A percentile compares a stretch with the other conserved stretches of the same genome.
Evolutionary conservation across 2,329 filamentous ascomycete species (phyloP).

Genomic region (Paracoccidioides lutzii): DNA sequence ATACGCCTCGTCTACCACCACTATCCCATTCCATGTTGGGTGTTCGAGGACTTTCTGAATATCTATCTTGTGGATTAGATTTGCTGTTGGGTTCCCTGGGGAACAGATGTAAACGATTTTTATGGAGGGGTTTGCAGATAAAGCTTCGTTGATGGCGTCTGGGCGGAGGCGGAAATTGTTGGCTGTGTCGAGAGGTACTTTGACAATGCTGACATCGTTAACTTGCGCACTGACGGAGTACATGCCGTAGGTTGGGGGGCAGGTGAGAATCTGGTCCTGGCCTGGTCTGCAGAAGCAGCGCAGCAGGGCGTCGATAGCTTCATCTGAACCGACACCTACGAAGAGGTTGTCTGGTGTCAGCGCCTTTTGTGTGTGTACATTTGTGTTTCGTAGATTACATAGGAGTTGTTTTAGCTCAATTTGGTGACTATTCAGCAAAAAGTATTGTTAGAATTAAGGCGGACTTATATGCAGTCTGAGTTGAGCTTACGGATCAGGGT

Average conservation of each 20-base stretch:
- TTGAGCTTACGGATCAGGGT: constrained; percentile 61
- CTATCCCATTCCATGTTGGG: constrained; percentile 86
- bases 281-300: constrained; percentile 86
- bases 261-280: constrained; percentile 80
- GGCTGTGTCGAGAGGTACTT: constrained; percentile 64
- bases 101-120: constrained; percentile 91
- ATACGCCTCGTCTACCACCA: constrained; percentile 92
- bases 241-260: constrained; percentile 97
- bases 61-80: constrained; percentile 61
- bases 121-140: constrained; percentile 53
- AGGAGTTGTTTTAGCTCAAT: constrained; percentile 70
- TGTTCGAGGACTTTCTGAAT: constrained; percentile 64
- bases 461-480: background rate
- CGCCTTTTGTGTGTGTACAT: constrained; percentile 59
- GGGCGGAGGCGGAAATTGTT: constrained; percentile 65
- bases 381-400: constrained; percentile 72
- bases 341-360: constrained; percentile 77
- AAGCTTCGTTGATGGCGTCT: constrained; percentile 50
- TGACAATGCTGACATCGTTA: constrained; percentile 78
- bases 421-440: constrained; percentile 51
- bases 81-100: constrained; percentile 86
- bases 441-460: background rate
- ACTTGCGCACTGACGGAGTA: constrained; percentile 88
- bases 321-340: constrained; percentile 89
- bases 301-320: constrained; percentile 88